Evolutionary conservation across 257 asterid species (phyloP), one percentile per base, ranked within the genome.

Genomic region (Nicotiana benthamiana): DNA sequence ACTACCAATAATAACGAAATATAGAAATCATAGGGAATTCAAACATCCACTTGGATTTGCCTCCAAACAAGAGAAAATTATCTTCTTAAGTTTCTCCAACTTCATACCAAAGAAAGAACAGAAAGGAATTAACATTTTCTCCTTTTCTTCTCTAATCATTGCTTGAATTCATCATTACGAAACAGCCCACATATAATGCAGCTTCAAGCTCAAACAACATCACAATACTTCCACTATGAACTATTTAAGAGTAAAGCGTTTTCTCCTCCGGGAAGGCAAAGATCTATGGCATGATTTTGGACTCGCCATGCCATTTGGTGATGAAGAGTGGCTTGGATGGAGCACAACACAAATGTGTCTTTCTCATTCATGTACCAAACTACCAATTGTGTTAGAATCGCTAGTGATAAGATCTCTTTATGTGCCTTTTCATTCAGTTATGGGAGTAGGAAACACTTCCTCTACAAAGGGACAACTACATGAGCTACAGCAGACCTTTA

Each of bases 391-490:
- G 72, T 63, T 28, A 63, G 72, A 62, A 63, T 40, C 6, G 43
- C 24, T 15, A 28, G 22, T 28, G 54, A 22, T 32, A 67, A 48
- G 75, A 43, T 62, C 32, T 62, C 57, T 54, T 83, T 81, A 56
- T 43, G 72, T 70, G 32, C 43, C 75, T 70, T 70, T 6, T 46
- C 11, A 9, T 82, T 79, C 91, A 94, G 98, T 83, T 94, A 89
- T 94, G 97, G 98, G 97, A 92, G 89, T 83, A 92, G 92, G 98
- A 94, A 83, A 80, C 97, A 75, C 92, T 92, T 60, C 96, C 92
- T 4, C 89, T 94, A 17, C 97, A 89, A 90, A 86, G 93, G 76
- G 95, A 92, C 84, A 85, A 81, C 16, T 94, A 92, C 84, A 90
- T 94, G 97, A 89, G 90, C 90, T 89, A 91, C 93, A 92, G 98